These are phyloP conservation scores for Tylopilus subfusipes DNA, from an alignment of 768 basidiomycete species.

Conservation along the genomic window DNA sequence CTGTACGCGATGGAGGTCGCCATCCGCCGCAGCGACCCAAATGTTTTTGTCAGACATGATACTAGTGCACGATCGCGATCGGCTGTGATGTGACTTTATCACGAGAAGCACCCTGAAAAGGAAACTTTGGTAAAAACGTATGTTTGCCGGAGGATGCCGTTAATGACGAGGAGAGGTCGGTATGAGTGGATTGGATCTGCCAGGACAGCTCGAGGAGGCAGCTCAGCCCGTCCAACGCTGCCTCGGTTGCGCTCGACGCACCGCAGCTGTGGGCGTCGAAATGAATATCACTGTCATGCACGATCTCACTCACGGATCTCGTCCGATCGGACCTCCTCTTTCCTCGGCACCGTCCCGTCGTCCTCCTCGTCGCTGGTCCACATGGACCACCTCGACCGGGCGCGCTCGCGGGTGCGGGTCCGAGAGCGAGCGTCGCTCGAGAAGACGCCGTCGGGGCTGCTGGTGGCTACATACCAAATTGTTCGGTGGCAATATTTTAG, in stretches of 20 bases:
- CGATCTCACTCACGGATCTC: constrained; percentile 29
- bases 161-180: constrained; percentile 2
- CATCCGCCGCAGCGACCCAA: constrained; percentile 92
- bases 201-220: too few relatives aligned
- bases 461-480: constrained; percentile 10
- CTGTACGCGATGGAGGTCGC: constrained; percentile 72
- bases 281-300: background rate
- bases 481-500: constrained; percentile 29
- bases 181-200: too few relatives aligned
- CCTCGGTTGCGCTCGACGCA: background rate
- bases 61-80: constrained; percentile 17
- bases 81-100: constrained; percentile 11
- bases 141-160: constrained; percentile 20
- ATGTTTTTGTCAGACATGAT: constrained; percentile 57
- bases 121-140: constrained; percentile 19
- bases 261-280: too few relatives aligned
- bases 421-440: too few relatives aligned
- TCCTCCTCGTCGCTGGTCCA: background rate
- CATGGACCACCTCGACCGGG: constrained; percentile 1
- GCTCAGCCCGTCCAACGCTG: too few relatives aligned
- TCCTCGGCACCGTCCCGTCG: constrained; percentile 26
- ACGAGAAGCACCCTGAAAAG: constrained; percentile 21
- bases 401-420: too few relatives aligned
- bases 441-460: background rate
- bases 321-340: constrained; percentile 21